Base-by-base conservation (phyloP, 208 protist species). In the Acanthamoeba royreba region DNA sequence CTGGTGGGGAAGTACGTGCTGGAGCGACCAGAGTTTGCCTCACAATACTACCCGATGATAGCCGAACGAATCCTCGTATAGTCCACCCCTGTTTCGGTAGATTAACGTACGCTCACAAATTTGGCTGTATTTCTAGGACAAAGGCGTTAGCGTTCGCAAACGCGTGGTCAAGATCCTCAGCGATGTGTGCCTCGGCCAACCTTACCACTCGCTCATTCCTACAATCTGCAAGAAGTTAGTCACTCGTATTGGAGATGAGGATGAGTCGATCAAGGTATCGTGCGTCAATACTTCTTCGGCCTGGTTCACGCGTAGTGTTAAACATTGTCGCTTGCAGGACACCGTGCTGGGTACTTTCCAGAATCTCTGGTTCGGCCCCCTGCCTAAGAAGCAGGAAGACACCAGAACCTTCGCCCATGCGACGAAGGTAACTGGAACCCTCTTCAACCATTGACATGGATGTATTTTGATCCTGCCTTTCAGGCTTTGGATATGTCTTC, bases 141-240 rank as follows among this genome's bases (percentile, higher is more conserved):
- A 69, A 33, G 87, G 87, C 31, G 87, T 92, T 7, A 92, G n/a
- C 42, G 87, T 92, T 4, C 52, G 87, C 13, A 92, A 92, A 43
- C 87, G 38, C 33, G 87, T 92, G 43, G 87, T 79, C 11, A 92
- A 91, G 19, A 92, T 92, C 31, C 33, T 92, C 38, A 91, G 87
- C 87, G 28, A 92, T 19, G 52, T 92, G 38, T 92, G 87, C 63
- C 61, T 92, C 8, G 45, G 55, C 13, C 87, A 92, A 42, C 87
- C 87, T 19, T 58, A 79, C 15, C 52, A 92, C 55, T 43, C 38
- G 11, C 15, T 92, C 4, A 58, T 92, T 5, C 52, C 87, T n/a
- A 79, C 87, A n/a, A 92, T 92, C 5, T 92, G 87, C 87, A 42
- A 92, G 61, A 79, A 92, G 63, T 45, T 92, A 8, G 87, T 79